Percentiles rank a stretch among this genome's conserved stretches.
These are phyloP conservation scores for Mangifera indica DNA, from an alignment of 345 rosid genomes.

Conservation along the genomic window DNA sequence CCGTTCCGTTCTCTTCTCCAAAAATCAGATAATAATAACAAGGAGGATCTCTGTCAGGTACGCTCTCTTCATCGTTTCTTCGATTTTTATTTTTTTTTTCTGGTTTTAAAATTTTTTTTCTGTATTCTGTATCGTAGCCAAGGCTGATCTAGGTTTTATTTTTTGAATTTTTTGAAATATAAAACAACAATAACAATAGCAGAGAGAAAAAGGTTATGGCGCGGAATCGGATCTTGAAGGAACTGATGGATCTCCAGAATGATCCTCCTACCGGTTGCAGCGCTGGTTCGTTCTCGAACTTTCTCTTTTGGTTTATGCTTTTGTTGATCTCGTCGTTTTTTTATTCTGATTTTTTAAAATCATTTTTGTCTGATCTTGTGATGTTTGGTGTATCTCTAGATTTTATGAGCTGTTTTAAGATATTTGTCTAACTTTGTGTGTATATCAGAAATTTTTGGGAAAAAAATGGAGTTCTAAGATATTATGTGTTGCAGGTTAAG, in stretches of 20 bases:
- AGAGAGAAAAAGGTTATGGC: constrained; percentile 44
- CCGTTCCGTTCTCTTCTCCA: not conserved
- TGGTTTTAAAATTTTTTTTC: not conserved
- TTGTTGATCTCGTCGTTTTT: not conserved
- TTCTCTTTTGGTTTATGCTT: not conserved
- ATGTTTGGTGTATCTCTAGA: not conserved
- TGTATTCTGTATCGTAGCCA: not conserved
- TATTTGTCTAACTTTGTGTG: not conserved
- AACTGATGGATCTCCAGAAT: constrained; percentile 83
- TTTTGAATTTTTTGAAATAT: not conserved
- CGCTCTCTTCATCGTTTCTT: not conserved
- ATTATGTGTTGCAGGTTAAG: not conserved
- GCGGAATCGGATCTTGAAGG: constrained; percentile 86
- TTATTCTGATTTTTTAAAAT: not conserved
- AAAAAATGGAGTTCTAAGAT: not conserved
- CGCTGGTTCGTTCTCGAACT: constrained; percentile 52
- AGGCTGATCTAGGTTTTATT: constrained; percentile 37
- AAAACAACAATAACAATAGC: not conserved
- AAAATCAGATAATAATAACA: not conserved
- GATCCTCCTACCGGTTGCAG: constrained; percentile 87
- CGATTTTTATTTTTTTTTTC: not conserved
- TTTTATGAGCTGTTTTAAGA: not conserved
- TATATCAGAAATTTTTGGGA: not conserved
- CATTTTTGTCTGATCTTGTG: not conserved
- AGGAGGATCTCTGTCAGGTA: constrained; percentile 23